Percentiles rank a stretch among this genome's conserved stretches.
Conservation (phyloP, 768 basidiomycete species). For the Rubroboletus pulcherrimus region DNA sequence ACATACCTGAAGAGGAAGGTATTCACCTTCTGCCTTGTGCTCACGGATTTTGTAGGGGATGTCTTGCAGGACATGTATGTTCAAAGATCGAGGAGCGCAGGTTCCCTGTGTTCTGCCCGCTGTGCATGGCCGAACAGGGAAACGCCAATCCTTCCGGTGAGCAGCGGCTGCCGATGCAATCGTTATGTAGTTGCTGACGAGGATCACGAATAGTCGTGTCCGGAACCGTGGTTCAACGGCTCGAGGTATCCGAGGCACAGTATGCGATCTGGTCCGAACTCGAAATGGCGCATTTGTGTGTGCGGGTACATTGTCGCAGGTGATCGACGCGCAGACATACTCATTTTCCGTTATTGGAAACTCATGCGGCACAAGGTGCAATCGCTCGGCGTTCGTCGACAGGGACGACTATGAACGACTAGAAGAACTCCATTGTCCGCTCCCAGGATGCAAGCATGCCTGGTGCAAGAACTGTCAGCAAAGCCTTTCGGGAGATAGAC, state of each 20-base stretch:
- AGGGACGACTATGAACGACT: constrained; percentile 40
- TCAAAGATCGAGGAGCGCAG: constrained; percentile 47
- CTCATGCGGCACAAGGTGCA: constrained; percentile 41
- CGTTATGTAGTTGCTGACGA: neutral
- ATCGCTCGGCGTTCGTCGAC: constrained; percentile 46
- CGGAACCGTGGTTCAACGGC: constrained; percentile 31
- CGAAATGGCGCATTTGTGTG: constrained; percentile 40
- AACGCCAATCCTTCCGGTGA: constrained; percentile 32
- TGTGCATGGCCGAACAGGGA: constrained; percentile 40
- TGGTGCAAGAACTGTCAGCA: constrained; percentile 64
- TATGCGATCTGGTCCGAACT: constrained; percentile 42
- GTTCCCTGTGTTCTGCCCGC: constrained; percentile 59
- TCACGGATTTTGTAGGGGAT: constrained; percentile 53
- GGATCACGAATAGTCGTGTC: constrained; percentile 35
- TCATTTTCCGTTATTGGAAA: neutral
- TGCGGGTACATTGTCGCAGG: constrained; percentile 48
- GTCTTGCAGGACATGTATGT: constrained; percentile 41
- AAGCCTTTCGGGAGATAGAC: constrained; percentile 26
- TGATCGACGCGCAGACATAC: constrained; percentile 15
- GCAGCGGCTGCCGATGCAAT: neutral
- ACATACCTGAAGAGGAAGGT: constrained; percentile 36
- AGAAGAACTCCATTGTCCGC: constrained; percentile 47
- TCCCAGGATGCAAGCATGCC: constrained; percentile 42
- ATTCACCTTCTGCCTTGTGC: constrained; percentile 41
- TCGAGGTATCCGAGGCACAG: constrained; percentile 43